These are phyloP conservation scores for Mortierella sp. DNA, from an alignment of 371 early-diverging fungal species.

Conservation along the genomic window DNA sequence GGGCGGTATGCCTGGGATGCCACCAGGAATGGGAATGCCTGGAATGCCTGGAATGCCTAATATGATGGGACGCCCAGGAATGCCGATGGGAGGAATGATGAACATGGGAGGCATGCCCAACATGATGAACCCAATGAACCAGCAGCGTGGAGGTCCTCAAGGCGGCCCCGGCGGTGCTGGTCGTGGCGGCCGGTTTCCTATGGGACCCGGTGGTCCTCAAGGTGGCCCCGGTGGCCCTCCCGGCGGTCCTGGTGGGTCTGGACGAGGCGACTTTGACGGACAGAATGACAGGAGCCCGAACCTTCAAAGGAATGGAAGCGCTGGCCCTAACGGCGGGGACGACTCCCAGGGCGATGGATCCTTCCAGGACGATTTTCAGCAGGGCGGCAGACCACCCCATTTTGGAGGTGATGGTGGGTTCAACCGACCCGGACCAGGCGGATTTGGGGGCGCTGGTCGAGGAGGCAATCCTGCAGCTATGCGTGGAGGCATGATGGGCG, in stretches of 20 bases:
- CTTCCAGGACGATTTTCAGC: conserved; percentile 32
- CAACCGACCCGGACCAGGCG: conserved; percentile 10
- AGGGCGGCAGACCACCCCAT: conserved; percentile 23
- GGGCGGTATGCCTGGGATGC: conserved; percentile 53
- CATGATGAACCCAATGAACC: conserved; percentile 58
- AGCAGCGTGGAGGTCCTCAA: conserved; percentile 26
- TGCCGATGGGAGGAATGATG: conserved; percentile 17
- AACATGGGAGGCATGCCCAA: conserved; percentile 30
- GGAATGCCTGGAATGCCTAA: conserved; percentile 23
- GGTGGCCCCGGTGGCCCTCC: conserved; percentile 32
- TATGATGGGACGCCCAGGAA: conserved; percentile 14
- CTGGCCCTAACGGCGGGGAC: conserved; percentile 22
- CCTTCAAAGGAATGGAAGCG: conserved; percentile 42
- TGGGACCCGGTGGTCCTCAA: conserved; percentile 32
- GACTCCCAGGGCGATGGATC: conserved; percentile 9
- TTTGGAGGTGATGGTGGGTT: conserved; percentile 29
- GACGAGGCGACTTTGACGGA: conserved; percentile 18
- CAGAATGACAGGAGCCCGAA: conserved; percentile 37
- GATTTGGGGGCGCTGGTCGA: conserved; percentile 41
- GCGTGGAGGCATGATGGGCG: conserved; percentile 38
- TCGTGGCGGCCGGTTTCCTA: conserved; percentile 30
- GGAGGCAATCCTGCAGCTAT: conserved; percentile 32
- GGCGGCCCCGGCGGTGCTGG: conserved; percentile 31
- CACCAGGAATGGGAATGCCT: conserved; percentile 20
- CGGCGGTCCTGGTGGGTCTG: conserved; percentile 25